phyloP scores from a whole-genome alignment of 2,329 filamentous ascomycete species.

The Gnomoniopsis sp. region DNA sequence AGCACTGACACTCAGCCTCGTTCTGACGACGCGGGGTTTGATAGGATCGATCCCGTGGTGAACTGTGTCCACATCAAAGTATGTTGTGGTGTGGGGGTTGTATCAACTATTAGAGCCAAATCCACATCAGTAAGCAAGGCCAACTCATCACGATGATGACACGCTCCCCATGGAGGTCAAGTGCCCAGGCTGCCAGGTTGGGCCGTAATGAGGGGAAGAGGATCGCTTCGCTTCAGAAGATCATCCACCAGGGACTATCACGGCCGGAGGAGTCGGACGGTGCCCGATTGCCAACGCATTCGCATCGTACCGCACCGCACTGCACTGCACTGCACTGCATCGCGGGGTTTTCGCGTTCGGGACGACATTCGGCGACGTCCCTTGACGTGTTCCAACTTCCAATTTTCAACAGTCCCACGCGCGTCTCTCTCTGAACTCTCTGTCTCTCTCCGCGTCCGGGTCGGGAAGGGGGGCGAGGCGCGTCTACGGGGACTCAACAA shows the following conservation, averaged over 20 bases:
- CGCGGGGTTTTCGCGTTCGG: not conserved
- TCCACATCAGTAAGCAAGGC: not conserved
- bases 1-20: not conserved
- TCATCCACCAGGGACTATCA: not conserved
- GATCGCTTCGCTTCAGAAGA: not conserved
- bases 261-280: not conserved
- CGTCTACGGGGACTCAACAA: not conserved
- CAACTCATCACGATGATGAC: not conserved
- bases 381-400: not conserved
- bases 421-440: not conserved
- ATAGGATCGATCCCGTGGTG: too few species aligned
- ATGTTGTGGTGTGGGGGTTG: too few species aligned
- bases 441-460: not conserved
- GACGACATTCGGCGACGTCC: not conserved
- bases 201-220: not conserved
- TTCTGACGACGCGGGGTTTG: not conserved
- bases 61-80: too few species aligned
- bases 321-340: not conserved
- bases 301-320: not conserved
- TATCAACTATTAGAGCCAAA: not conserved
- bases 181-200: not conserved
- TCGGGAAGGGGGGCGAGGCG: not conserved
- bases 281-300: constrained; percentile 4
- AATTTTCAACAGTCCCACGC: not conserved
- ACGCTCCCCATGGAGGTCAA: not conserved